Evolutionary conservation across 1,284 basidiomycete genomes (phyloP).

Genomic region (Tylopilus orsonianus): DNA sequence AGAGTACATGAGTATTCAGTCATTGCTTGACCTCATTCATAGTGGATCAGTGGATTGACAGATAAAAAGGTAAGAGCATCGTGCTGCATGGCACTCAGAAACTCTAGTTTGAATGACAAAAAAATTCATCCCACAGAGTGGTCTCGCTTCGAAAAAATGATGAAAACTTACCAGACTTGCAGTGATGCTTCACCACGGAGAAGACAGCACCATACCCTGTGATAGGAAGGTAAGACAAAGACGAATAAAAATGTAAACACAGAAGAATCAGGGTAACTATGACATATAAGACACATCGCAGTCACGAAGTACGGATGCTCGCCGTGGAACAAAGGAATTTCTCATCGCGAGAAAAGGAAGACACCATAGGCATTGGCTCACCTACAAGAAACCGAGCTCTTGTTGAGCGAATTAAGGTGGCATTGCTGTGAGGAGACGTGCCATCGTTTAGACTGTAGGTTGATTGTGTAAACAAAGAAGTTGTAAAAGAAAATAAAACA

Average conservation of each 20-base stretch:
- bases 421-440: too few relatives aligned
- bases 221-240: conserved; percentile 11
- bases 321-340: conserved; percentile 40
- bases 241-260: conserved; percentile 6
- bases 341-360: conserved; percentile 46
- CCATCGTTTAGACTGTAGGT: too few relatives aligned
- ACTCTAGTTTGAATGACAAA: conserved; percentile 82
- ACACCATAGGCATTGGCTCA: conserved; percentile 6
- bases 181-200: not conserved
- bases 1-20: conserved; percentile 4
- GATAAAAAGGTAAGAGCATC: conserved; percentile 61
- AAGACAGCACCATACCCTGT: too few relatives aligned
- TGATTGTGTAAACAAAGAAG: too few relatives aligned
- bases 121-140: conserved; percentile 51
- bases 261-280: conserved; percentile 85
- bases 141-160: conserved; percentile 5
- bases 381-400: not conserved
- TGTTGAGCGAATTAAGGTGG: too few relatives aligned
- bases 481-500: too few relatives aligned
- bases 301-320: conserved; percentile 40
- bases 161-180: conserved; percentile 12
- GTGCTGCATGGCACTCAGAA: conserved; percentile 67
- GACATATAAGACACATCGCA: conserved; percentile 62
- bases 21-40: too few relatives aligned
- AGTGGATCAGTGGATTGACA: conserved; percentile 63